Conservation (phyloP, 768 basidiomycete species). For the Panellus pusillus region DNA sequence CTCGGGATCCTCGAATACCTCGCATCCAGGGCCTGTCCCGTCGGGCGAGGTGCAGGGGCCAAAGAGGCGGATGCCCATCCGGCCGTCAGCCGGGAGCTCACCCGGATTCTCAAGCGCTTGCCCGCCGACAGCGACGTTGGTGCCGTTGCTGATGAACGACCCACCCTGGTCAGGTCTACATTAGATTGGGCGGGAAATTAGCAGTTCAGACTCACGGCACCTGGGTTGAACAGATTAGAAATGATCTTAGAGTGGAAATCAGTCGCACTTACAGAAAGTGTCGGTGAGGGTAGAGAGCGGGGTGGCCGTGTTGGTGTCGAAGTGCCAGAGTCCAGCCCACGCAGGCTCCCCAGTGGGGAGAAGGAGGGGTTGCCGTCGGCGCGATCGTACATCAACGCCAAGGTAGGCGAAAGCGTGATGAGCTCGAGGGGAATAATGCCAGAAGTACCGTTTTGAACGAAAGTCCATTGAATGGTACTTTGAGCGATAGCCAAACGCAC, state of each 20-base stretch:
- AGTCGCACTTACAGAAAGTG: slow-evolving; percentile 5
- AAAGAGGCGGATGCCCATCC: slow-evolving; percentile 21
- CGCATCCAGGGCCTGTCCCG: slow-evolving; percentile 16
- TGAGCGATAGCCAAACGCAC: no score
- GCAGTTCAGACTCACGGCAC: no score
- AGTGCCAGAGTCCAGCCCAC: slow-evolving; percentile 18
- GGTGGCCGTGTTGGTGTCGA: slow-evolving; percentile 14
- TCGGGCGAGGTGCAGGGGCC: slow-evolving; percentile 19
- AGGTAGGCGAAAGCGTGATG: slow-evolving; percentile 18
- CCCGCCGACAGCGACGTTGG: no score
- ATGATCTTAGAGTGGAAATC: no score
- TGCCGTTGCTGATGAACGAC: no score
- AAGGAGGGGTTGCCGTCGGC: slow-evolving; percentile 15
- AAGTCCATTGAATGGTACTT: slow-evolving; percentile 2
- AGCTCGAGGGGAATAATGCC: slow-evolving; percentile 17
- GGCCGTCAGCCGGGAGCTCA: background rate
- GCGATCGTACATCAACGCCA: slow-evolving; percentile 18
- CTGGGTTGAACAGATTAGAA: no score
- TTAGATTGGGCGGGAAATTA: no score
- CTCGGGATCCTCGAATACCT: slow-evolving; percentile 20
- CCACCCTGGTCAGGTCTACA: background rate
- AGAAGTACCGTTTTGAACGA: slow-evolving; percentile 18
- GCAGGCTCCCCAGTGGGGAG: slow-evolving; percentile 13
- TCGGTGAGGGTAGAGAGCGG: slow-evolving; percentile 11
- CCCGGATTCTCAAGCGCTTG: no score